These are phyloP conservation scores for Pseudogymnoascus sp. DNA, from an alignment of 2,329 filamentous ascomycete genomes.

Conservation along the genomic window DNA sequence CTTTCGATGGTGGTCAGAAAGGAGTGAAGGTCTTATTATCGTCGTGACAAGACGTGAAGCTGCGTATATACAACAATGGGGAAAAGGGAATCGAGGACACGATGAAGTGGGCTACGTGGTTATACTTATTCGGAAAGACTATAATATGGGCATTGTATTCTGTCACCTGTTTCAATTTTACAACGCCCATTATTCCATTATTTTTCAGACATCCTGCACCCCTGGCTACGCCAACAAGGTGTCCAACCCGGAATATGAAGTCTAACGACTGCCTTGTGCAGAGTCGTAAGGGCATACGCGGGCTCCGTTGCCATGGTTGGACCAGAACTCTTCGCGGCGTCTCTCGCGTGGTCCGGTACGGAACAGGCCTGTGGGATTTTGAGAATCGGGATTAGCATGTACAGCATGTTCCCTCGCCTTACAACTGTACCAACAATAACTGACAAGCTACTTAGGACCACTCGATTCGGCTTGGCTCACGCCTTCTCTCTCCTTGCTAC, in stretches of 20 bases:
- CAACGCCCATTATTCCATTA: conserved; percentile 6
- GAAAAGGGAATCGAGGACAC: not conserved
- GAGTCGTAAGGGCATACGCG: conserved; percentile 12
- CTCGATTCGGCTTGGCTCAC: not conserved
- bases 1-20: not conserved
- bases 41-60: conserved; percentile 4
- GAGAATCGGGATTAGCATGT: not conserved
- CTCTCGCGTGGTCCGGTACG: conserved; percentile 7
- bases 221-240: conserved; percentile 14
- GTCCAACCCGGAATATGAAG: conserved; percentile 18
- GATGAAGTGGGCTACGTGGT: not conserved
- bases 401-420: not conserved
- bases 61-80: not conserved
- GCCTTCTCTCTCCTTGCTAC: not conserved
- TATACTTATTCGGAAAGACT: not conserved
- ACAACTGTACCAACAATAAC: not conserved
- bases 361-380: not conserved
- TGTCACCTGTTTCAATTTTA: conserved; percentile 9
- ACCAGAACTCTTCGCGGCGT: conserved; percentile 2
- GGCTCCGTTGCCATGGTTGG: conserved; percentile 1
- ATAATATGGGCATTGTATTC: conserved; percentile 2
- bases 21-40: not conserved
- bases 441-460: conserved; percentile 4
- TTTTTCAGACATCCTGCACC: not conserved
- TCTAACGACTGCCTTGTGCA: conserved; percentile 11